Evolutionary conservation across 371 early-diverging fungal species (phyloP).

Genomic region (Batkoa obscura): DNA sequence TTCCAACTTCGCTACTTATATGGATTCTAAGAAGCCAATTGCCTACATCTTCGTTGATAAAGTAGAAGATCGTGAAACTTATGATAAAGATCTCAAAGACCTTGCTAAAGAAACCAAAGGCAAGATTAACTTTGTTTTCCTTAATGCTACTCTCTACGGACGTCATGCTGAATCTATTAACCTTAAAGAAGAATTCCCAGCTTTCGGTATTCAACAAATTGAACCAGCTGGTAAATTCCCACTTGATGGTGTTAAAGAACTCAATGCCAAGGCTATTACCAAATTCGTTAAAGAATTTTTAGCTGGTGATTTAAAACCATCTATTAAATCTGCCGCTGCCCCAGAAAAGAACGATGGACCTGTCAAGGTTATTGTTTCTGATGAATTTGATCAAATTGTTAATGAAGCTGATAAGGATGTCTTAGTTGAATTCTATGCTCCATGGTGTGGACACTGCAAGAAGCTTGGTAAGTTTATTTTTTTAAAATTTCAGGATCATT

Average conservation of each 20-base stretch:
- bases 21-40: slow-evolving; percentile 63
- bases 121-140: slow-evolving; percentile 69
- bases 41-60: slow-evolving; percentile 65
- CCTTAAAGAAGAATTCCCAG: slow-evolving; percentile 76
- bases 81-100: slow-evolving; percentile 27
- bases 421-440: slow-evolving; percentile 60
- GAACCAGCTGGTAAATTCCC: slow-evolving; percentile 59
- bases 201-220: slow-evolving; percentile 69
- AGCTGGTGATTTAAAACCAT: slow-evolving; percentile 49
- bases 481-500: not conserved
- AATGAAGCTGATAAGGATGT: slow-evolving; percentile 79
- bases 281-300: slow-evolving; percentile 42
- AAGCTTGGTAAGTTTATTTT: slow-evolving; percentile 21
- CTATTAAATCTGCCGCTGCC: slow-evolving; percentile 61
- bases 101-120: slow-evolving; percentile 76
- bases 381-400: slow-evolving; percentile 55
- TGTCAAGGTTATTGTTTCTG: slow-evolving; percentile 76
- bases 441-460: slow-evolving; percentile 19
- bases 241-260: slow-evolving; percentile 37
- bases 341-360: slow-evolving; percentile 71
- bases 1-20: slow-evolving; percentile 66
- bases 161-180: slow-evolving; percentile 65
- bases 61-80: slow-evolving; percentile 30
- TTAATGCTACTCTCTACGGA: slow-evolving; percentile 69
- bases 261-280: slow-evolving; percentile 32